Percentiles rank a stretch among this genome's conserved stretches.
Evolutionary conservation across 495 filamentous ascomycete genomes (phyloP).

Genomic region (Xylaria castorea): DNA sequence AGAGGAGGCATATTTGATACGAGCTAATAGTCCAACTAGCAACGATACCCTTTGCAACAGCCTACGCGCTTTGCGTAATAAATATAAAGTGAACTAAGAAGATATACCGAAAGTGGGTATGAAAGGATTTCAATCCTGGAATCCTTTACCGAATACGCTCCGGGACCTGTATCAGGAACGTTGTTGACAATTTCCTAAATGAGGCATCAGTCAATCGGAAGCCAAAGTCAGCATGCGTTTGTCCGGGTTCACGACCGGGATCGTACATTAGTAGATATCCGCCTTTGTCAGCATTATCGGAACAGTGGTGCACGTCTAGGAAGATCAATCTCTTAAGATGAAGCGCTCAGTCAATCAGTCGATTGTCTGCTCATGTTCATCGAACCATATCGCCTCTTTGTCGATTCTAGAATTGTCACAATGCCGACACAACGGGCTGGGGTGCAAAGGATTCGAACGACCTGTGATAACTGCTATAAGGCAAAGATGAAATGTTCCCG

Average conservation of each 20-base stretch:
- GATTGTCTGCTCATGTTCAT: constrained; percentile 1
- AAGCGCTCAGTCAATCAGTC: constrained; percentile 6
- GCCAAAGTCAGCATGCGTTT: not conserved
- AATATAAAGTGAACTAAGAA: not conserved
- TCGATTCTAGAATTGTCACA: not conserved
- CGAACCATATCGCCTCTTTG: not conserved
- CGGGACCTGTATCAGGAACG: constrained; percentile 1
- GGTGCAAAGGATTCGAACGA: constrained; percentile 1
- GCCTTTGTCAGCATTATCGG: constrained; percentile 3
- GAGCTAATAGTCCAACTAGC: not conserved
- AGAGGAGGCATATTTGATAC: constrained; percentile 11
- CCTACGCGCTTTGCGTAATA: not conserved
- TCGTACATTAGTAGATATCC: not conserved
- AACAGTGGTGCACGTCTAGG: not conserved
- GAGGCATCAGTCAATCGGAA: constrained; percentile 4
- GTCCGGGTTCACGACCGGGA: not conserved
- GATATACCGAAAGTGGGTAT: not conserved
- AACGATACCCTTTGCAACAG: not conserved
- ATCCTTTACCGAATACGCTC: constrained; percentile 1
- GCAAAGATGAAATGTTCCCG: constrained; percentile 9
- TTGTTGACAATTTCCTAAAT: not conserved
- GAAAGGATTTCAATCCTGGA: not conserved
- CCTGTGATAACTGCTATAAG: constrained; percentile 7
- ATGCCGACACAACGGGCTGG: constrained; percentile 6
- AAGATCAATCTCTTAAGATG: constrained; percentile 1